phyloP scores from a whole-genome alignment of 2,329 filamentous ascomycete species.

The Camptophora hylomeconis region DNA sequence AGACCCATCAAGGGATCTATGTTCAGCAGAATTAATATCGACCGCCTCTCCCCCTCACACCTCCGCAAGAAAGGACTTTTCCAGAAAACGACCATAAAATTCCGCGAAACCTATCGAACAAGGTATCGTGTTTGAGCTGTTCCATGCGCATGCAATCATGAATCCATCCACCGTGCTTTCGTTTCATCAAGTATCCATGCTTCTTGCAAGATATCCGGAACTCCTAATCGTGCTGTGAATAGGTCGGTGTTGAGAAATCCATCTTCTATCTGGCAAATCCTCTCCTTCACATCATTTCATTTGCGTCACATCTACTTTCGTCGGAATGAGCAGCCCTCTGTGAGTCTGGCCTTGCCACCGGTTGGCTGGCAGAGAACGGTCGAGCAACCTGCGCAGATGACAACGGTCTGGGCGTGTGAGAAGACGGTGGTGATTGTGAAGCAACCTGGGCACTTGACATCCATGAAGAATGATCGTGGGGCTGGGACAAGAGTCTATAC shows the following conservation, averaged over 20 bases:
- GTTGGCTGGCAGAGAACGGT: constrained; percentile 99
- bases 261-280: constrained; percentile 34
- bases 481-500: constrained; percentile 77
- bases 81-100: no score
- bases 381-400: constrained; percentile 99
- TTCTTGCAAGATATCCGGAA: constrained; percentile 74
- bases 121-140: constrained; percentile 14
- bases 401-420: constrained; percentile 99
- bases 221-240: constrained; percentile 41
- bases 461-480: constrained; percentile 99
- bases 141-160: constrained; percentile 32
- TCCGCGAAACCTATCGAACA: no score
- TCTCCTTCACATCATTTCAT: constrained; percentile 14
- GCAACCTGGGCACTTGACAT: constrained; percentile 99
- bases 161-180: constrained; percentile 21
- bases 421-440: constrained; percentile 99
- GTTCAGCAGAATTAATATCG: constrained; percentile 18
- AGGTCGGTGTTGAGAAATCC: constrained; percentile 25
- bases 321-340: constrained; percentile 99
- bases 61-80: constrained; percentile 19
- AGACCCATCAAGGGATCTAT: constrained; percentile 8
- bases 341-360: constrained; percentile 96
- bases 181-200: not conserved
- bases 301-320: constrained; percentile 72
- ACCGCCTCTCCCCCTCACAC: constrained; percentile 19